Evolutionary conservation across 192 early-diverging fungal genomes (phyloP), one percentile per base, ranked within the genome.

Genomic region (Coemansia sp.): DNA sequence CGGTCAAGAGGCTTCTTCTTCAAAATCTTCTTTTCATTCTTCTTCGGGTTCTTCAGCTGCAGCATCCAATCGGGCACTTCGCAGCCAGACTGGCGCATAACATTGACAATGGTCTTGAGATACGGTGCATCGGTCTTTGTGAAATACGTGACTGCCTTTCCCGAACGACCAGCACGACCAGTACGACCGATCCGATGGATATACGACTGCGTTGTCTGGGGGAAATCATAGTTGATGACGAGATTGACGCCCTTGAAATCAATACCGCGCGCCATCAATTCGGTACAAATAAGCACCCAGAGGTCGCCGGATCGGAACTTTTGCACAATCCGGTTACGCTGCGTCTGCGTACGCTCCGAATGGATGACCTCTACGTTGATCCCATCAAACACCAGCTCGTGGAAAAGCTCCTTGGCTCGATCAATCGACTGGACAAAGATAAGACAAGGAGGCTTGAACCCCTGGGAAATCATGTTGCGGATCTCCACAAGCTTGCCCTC

Each of bases 341-440:
- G 95, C 27, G 87, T 84, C 71, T 96, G 91, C 35, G 95, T 95
- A 55, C 95, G 87, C 65, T 98, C 94, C 11, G 92, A 91, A 66
- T 97, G 95, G 24, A 98, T 97, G n/a, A 96, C 95, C 54, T 98
- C 97, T 11, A 98, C 95, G 71, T 95, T 94, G 78, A 98, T 96
- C 24, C 94, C 93, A 68, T 99, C 95, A 72, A 92, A 98, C 16
- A 97, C 88, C 47, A 99, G 85, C 69, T 99, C 95, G 63, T 93
- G 86, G 81, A 95, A 97, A 19, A 99, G 82, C 64, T 99, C 95
- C 65, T 94, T 93, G 57, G 97, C 94, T 55, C 97, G 89, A 22
- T 98, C 95, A 60, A 97, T 97, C 19, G 93, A 95, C 73, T 99
- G 95, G 9, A 98, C 94, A 64, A 99, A 99, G 29, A 99, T 89